Percentiles rank a stretch among this genome's conserved stretches.
phyloP scores from a whole-genome alignment of 2,329 filamentous ascomycete genomes.

The Graphiopsis chlorocephala region DNA sequence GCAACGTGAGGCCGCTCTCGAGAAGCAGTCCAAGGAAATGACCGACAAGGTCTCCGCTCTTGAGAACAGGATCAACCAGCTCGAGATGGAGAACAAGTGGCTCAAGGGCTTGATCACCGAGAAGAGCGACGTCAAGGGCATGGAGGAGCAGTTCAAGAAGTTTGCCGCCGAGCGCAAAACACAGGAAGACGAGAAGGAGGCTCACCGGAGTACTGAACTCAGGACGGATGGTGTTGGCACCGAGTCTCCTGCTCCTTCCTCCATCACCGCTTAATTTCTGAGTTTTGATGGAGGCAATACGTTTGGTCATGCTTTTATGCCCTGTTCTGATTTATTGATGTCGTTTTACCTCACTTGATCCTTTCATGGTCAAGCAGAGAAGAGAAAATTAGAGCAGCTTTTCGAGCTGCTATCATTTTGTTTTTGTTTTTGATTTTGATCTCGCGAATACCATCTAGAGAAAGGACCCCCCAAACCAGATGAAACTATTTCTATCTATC shows the following conservation, averaged over 20 bases:
- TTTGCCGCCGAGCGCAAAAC: constrained; percentile 14
- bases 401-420: neutral
- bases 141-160: constrained; percentile 23
- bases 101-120: constrained; percentile 52
- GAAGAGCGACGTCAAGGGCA: constrained; percentile 40
- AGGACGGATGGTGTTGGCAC: constrained; percentile 35
- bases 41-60: constrained; percentile 45
- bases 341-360: neutral
- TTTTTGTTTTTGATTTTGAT: neutral
- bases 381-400: neutral
- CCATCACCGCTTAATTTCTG: neutral
- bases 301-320: neutral
- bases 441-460: constrained; percentile 2
- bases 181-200: constrained; percentile 24
- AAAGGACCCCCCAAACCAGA: constrained; percentile 2
- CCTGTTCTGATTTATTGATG: constrained; percentile 1
- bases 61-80: constrained; percentile 47
- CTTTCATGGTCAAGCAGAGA: neutral
- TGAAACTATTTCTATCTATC: neutral
- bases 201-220: constrained; percentile 29
- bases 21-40: constrained; percentile 53
- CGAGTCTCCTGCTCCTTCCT: constrained; percentile 15
- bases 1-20: constrained; percentile 52
- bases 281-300: neutral
- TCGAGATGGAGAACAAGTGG: constrained; percentile 55